Evolutionary conservation across 23 red algal species (phyloP), one percentile per base, ranked within the genome.

Genomic region (Gracilaria gracilis): DNA sequence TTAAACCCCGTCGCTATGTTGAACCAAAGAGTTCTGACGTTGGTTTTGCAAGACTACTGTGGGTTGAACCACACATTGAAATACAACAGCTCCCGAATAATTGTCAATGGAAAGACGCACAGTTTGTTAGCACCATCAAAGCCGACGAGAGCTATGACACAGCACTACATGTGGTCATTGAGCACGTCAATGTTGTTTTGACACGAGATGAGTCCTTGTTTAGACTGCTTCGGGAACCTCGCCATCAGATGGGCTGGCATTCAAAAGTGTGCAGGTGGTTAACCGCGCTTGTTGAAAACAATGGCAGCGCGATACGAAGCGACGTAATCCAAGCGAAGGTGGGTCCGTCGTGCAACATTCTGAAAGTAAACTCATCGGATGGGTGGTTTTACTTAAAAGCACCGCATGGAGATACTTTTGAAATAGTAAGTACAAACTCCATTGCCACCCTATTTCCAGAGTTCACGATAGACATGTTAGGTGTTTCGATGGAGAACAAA

Each of bases 301-400:
- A 71, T 71, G 66, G 66, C 32, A 40, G 23, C 66, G 66, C 32
- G 37, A 21, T 71, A 71, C 33, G 66, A 35, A 40, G 66, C 37
- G 37, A 71, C 12, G 32, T 71, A 35, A 71, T 35, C 33, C 66
- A 71, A 71, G 14, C 15, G 33, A 35, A 40, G 28, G 32, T 71
- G 33, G 66, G 37, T 40, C 66, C 66, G 33, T 35, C 66, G 37
- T 71, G 66, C 66, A 71, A 35, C 66, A 71, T 16, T 71, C 37
- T 71, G 66, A 71, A 35, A 40, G 66, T 71, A 35, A 40, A 71
- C 32, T 38, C 66, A 71, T 38, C 32, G 33, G 37, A 38, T 71
- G 66, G 66, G 32, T 38, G 37, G 66, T 71, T 38, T 71, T 71
- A 71, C 37, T 40, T 71, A 38, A 71, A 71, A 71, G 66, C 33